Evolutionary conservation across 768 basidiomycete species (phyloP).

Genomic region (Suillus americanus): DNA sequence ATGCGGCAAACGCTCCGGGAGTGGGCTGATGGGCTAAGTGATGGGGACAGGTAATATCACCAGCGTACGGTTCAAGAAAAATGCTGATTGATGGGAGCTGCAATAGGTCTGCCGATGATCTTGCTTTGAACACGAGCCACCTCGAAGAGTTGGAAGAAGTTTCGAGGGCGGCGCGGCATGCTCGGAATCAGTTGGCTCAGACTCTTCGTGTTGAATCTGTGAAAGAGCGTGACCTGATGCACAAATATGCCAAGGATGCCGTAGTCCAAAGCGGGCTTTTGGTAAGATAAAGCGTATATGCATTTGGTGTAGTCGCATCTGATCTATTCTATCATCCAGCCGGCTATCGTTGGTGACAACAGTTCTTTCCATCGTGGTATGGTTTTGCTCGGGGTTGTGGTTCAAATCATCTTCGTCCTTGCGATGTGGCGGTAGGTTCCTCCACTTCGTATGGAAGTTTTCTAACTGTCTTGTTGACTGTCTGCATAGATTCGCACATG

Average conservation of each 20-base stretch:
- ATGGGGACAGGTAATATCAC: slow-evolving; percentile 55
- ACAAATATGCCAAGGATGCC: slow-evolving; percentile 34
- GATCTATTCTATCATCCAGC: slow-evolving; percentile 17
- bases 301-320: slow-evolving; percentile 2
- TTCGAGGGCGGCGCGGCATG: slow-evolving; percentile 52
- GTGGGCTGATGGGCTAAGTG: slow-evolving; percentile 54
- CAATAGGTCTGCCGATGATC: slow-evolving; percentile 38
- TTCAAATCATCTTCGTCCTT: slow-evolving; percentile 48
- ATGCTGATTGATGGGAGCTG: background rate
- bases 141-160: slow-evolving; percentile 51
- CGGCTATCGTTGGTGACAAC: slow-evolving; percentile 17
- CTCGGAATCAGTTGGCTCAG: slow-evolving; percentile 44
- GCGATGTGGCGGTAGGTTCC: slow-evolving; percentile 60
- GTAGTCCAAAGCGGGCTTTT: slow-evolving; percentile 36
- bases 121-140: slow-evolving; percentile 41
- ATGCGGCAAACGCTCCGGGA: slow-evolving; percentile 60
- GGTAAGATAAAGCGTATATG: slow-evolving; percentile 32
- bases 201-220: slow-evolving; percentile 41
- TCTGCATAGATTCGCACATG: slow-evolving; percentile 43
- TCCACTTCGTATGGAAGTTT: slow-evolving; percentile 3
- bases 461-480: slow-evolving; percentile 7
- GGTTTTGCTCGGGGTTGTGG: slow-evolving; percentile 35
- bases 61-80: background rate
- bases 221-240: slow-evolving; percentile 35
- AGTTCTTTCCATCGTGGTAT: slow-evolving; percentile 28